Base-by-base conservation (phyloP, 1,284 basidiomycete genomes). In the Kwoniella shivajii region DNA sequence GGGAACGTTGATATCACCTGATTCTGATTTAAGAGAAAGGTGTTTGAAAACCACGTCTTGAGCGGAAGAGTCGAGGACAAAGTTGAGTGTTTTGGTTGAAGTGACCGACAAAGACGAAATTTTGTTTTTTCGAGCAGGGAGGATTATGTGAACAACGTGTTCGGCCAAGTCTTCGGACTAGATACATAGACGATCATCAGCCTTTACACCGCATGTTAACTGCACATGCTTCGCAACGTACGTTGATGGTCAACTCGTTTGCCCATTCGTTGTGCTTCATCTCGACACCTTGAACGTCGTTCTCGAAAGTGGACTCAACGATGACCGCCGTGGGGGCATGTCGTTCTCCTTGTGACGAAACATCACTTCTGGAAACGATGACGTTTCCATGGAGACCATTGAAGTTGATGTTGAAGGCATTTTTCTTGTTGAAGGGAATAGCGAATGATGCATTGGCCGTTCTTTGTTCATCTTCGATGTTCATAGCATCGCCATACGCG, bases 391-490 rank as follows among this genome's bases (percentile, higher is more conserved):
- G 51, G 11, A 41, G 37, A 26, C 42, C 53, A 16, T 52, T 34
- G 36, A 61, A 50, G 38, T 53, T 41, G 50, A 69, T 44, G 29
- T 63, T 53, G 31, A 66, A 51, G 16, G 26, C 26, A 7, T 58
- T 50, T 27, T 39, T 33, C 30, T 55, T 50, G 43, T 27, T 36
- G 20, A 56, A 37, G 4, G 54, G 36, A 29, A 61, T 26, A 36
- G 60, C 42, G 50, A 62, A 60, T 1, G 63, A 43, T 11, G 64
- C 66, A 33, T 68, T 68, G 52, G 66, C 66, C 2, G 60, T 52
- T n/a, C 47, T 41, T 38, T 41, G 36, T 11, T 54, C 50, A 16
- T 50, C 57, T 29, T 50, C 41, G 47, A 59, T 33, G 16, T 37
- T 13, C 9, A 56, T 24, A 18, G 60, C 10, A 0, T 24, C 22